Conservation (phyloP, 371 early-diverging fungal species). For the Mucor mucedo region DNA sequence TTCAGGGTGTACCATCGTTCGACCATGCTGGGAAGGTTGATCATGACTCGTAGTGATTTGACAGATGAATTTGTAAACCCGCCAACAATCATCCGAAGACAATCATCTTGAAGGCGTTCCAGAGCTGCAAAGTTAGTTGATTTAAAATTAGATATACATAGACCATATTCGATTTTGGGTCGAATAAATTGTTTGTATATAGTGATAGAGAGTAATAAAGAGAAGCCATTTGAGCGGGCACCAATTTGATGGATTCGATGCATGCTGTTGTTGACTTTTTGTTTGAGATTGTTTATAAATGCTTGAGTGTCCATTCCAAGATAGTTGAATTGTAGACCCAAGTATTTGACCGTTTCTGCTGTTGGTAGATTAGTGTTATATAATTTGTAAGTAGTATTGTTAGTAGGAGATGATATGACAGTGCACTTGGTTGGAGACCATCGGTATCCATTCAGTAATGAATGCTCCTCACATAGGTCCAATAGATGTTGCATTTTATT, state of each 20-base stretch:
- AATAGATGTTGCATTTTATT: no score
- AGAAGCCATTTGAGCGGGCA: not conserved
- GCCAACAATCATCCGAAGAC: conserved; percentile 11
- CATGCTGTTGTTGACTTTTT: not conserved
- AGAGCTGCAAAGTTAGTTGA: not conserved
- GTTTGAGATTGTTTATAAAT: no score
- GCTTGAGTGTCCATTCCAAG: no score
- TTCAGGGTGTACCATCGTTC: not conserved
- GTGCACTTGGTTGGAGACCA: no score
- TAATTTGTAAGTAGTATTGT: no score
- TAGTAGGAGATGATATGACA: no score
- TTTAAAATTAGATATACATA: not conserved
- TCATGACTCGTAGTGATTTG: conserved; percentile 5
- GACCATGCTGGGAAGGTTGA: no score
- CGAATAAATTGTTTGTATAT: conserved; percentile 8
- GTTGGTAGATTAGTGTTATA: no score
- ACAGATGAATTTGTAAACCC: conserved; percentile 2
- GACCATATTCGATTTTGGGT: conserved; percentile 11
- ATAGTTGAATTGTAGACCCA: no score
- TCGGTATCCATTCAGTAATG: no score
- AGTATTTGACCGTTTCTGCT: no score
- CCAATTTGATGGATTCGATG: not conserved
- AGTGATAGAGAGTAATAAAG: not conserved
- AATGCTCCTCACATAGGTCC: no score
- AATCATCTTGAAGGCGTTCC: conserved; percentile 9